Conservation (phyloP, 768 basidiomycete genomes). For the Brasilioporus rufonigricans region DNA sequence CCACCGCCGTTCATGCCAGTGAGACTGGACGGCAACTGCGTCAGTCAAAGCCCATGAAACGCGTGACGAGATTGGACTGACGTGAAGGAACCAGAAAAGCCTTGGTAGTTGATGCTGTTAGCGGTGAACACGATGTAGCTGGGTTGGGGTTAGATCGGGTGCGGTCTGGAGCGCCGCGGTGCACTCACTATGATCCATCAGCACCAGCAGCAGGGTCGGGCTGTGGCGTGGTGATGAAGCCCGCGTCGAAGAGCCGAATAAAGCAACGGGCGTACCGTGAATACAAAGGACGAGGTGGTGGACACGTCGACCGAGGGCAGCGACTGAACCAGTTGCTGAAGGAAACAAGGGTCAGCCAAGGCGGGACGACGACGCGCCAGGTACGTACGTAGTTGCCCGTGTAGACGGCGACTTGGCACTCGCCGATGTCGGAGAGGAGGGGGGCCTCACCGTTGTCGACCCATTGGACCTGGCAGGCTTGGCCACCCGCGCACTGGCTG, state of each 20-base stretch:
- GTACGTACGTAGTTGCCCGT: constrained; percentile 50
- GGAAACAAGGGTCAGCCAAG: background rate
- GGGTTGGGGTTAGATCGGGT: constrained; percentile 1
- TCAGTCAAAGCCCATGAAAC: background rate
- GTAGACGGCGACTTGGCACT: constrained; percentile 55
- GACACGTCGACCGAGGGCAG: constrained; percentile 57
- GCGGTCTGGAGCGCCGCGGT: background rate
- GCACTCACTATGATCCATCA: constrained; percentile 53
- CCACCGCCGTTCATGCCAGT: constrained; percentile 49
- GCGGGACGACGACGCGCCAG: background rate
- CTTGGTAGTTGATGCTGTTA: constrained; percentile 32
- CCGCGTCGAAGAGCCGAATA: background rate
- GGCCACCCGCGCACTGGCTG: constrained; percentile 50
- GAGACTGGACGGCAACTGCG: constrained; percentile 38
- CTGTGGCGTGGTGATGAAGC: constrained; percentile 30
- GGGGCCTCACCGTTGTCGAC: constrained; percentile 59
- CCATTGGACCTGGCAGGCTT: constrained; percentile 58
- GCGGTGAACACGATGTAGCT: constrained; percentile 66
- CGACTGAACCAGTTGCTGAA: constrained; percentile 55
- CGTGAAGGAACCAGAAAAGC: constrained; percentile 58
- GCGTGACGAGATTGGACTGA: constrained; percentile 27
- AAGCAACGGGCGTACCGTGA: constrained; percentile 45
- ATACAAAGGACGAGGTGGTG: constrained; percentile 43
- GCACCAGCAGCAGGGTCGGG: constrained; percentile 56
- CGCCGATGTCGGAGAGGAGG: constrained; percentile 47